Evolutionary conservation across 2,329 filamentous ascomycete species (phyloP).

Genomic region (Coniochaeta hoffmannii): DNA sequence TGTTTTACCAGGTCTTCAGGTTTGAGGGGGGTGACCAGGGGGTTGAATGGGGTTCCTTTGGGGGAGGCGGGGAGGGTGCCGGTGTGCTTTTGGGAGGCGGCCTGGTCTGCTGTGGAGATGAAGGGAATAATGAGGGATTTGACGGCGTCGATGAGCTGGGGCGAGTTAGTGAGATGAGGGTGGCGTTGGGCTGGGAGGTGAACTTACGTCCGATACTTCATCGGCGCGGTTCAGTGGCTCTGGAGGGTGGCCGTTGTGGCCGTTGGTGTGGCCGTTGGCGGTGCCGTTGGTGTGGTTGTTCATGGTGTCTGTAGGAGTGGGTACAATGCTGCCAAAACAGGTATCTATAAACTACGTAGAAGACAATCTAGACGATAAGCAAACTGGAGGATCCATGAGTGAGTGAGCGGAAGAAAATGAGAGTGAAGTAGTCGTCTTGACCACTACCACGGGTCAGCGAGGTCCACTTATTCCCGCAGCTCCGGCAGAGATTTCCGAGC

Average conservation of each 20-base stretch:
- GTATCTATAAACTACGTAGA: not conserved
- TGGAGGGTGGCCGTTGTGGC: not conserved
- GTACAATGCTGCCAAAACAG: not conserved
- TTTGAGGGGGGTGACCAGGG: slow-evolving; percentile 55
- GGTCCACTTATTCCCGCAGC: not conserved
- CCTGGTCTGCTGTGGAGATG: slow-evolving; percentile 62
- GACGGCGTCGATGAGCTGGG: slow-evolving; percentile 60
- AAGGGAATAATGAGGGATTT: slow-evolving; percentile 63
- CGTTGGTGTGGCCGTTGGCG: not conserved
- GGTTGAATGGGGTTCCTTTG: slow-evolving; percentile 36
- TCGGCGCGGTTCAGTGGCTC: not conserved
- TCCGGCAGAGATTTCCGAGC: not conserved
- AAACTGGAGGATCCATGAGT: too few relatives aligned
- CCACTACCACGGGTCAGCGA: not conserved
- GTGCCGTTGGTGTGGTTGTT: not conserved
- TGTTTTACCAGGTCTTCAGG: slow-evolving; percentile 50
- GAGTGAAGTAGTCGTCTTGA: too few relatives aligned
- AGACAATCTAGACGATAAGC: not conserved
- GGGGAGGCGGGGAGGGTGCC: slow-evolving; percentile 35
- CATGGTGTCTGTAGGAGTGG: not conserved
- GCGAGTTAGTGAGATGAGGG: not conserved
- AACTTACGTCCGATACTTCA: not conserved
- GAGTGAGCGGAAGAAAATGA: too few relatives aligned
- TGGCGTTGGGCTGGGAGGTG: not conserved
- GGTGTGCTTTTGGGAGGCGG: slow-evolving; percentile 41